Evolutionary conservation across 768 basidiomycete genomes (phyloP), one percentile per base, ranked within the genome.

Genomic region (Boletus rubescentipes): DNA sequence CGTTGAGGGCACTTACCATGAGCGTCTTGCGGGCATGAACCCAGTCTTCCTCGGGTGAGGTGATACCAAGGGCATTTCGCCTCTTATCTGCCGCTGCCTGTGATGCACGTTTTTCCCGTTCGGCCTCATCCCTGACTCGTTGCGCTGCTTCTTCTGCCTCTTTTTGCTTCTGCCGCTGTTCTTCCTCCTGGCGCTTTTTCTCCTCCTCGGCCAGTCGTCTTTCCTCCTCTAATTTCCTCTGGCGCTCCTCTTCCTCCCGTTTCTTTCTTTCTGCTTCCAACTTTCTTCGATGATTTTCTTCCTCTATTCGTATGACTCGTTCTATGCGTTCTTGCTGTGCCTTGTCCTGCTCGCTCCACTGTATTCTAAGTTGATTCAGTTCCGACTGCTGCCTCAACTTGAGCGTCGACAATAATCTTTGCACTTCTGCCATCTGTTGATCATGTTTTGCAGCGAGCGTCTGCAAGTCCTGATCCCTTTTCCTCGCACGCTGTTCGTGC

Each of bases 1-100:
- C 53, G 53, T 53, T 42, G 23, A 38, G 29, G n/a, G 23, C 45
- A 18, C 75, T 49, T 68, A 86, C 89, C 73, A 74, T 74, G 31
- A 90, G 73, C 35, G 71, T 74, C 26, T 71, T 67, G 18, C 87
- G 78, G 9, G 82, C 84, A 30, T 74, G 67, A 39, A 67, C 59
- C 89, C 89, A 91, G 61, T 92, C 88, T 18, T 85, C 82, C 36
- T 77, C 75, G 11, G 83, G 74, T 0, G 79, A 78, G 2, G 76
- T 74, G 65, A 87, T 68, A 11, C 83, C 86, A 14, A 85, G 53
- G 20, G 59, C 63, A 48, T 75, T 72, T 53, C 79, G 71, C 48
- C 67, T 71, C 53, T 73, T 72, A 49, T 66, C 66, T 56, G 76
- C 75, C 52, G 69, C 72, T 26, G 72, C 70, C 41, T 72, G 55